Evolutionary conservation across 371 early-diverging fungal species (phyloP).

Genomic region (Capillidium heterosporum): DNA sequence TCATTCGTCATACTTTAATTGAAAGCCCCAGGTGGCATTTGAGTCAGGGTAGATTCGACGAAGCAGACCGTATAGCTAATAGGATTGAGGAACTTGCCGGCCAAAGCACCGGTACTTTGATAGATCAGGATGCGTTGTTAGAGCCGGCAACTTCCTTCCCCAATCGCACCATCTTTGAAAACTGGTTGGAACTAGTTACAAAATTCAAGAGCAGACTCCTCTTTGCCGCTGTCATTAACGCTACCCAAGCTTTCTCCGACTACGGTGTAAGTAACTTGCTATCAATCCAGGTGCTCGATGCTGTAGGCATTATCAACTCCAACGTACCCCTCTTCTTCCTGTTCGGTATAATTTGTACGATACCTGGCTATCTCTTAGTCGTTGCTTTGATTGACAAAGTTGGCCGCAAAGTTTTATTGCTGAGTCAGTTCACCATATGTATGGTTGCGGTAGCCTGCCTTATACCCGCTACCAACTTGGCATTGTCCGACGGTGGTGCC

Average conservation of each 20-base stretch:
- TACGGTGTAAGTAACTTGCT: conserved; percentile 8
- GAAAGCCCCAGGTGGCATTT: conserved; percentile 7
- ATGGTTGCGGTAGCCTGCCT: conserved; percentile 7
- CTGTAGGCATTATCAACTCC: neutral
- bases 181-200: neutral
- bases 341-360: conserved; percentile 4
- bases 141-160: neutral
- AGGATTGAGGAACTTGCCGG: neutral
- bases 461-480: conserved; percentile 3
- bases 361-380: conserved; percentile 1
- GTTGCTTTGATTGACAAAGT: conserved; percentile 3
- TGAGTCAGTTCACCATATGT: conserved; percentile 1
- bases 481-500: neutral
- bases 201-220: neutral
- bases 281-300: conserved; percentile 2
- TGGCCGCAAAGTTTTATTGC: conserved; percentile 5
- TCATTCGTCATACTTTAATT: neutral
- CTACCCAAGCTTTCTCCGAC: conserved; percentile 8
- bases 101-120: neutral
- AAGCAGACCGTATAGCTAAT: neutral
- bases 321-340: conserved; percentile 5
- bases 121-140: neutral
- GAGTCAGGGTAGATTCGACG: conserved; percentile 1
- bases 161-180: too few species aligned
- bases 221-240: conserved; percentile 7